These are phyloP conservation scores for Litchi chinensis DNA, from an alignment of 345 rosid species.

Conservation along the genomic window DNA sequence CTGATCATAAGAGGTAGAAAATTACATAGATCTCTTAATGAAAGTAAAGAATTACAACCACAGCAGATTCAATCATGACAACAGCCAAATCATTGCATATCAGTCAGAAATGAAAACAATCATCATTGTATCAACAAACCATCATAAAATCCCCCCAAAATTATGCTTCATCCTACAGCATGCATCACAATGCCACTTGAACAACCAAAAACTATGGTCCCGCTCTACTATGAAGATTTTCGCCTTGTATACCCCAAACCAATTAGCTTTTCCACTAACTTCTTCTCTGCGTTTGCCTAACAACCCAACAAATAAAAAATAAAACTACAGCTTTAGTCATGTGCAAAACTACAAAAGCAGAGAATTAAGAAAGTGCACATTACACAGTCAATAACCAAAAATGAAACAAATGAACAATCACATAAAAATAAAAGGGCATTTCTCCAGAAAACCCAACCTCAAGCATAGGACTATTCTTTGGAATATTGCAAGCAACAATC, in stretches of 20 bases:
- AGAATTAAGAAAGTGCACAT: not conserved
- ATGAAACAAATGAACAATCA: not conserved
- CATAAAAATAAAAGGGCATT: not conserved
- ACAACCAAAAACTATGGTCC: not conserved
- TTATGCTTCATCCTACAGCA: not conserved
- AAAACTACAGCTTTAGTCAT: not conserved
- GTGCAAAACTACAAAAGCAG: not conserved
- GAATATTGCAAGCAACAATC: constrained; percentile 81
- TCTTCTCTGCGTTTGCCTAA: constrained; percentile 84
- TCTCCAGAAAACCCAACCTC: constrained; percentile 45
- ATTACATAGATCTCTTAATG: not conserved
- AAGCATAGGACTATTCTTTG: constrained; percentile 78
- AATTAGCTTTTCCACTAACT: constrained; percentile 70
- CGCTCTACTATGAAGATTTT: constrained; percentile 25
- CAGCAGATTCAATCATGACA: not conserved
- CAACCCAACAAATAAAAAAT: constrained; percentile 10
- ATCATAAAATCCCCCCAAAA: not conserved
- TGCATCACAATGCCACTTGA: not conserved
- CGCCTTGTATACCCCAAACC: constrained; percentile 62
- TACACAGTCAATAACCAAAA: not conserved
- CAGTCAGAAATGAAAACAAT: not conserved
- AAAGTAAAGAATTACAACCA: not conserved
- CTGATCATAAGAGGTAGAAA: not conserved
- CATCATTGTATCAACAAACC: not conserved
- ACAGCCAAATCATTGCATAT: constrained; percentile 1